Base-by-base conservation (phyloP, 768 basidiomycete species). In the Mycena olivaceomarginata region DNA sequence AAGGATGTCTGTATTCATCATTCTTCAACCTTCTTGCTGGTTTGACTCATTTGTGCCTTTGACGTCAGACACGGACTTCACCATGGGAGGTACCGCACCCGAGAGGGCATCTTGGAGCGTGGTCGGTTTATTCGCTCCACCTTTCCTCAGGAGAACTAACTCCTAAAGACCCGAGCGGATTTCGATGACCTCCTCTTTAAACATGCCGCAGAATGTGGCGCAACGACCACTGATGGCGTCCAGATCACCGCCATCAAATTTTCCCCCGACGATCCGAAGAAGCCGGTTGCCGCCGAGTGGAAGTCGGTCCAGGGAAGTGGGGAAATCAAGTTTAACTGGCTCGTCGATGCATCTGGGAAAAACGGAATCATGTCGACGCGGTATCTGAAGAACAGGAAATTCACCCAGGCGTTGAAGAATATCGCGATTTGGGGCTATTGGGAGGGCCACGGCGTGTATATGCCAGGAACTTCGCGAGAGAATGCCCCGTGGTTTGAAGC, bases 391-490 rank as follows among this genome's bases (percentile, higher is more conserved):
- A 92, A 92, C 77, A 81, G 43, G 43, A 45, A 45, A 45, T 45
- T 45, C 43, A 93, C 90, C 51, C 85, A 89, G 57, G 86, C 87
- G 3, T 81, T 94, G 64, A 88, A 86, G 75, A 94, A 94, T 73
- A 87, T 93, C 18, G 93, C 93, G 3, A 84, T 89, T 37, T 94
- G 93, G 94, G 93, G 92, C 4, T 94, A 94, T 77, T 94, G 93
- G 93, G 86, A 81, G 45, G 90, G 87, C 4, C 85, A 87, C 10
- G 85, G 85, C 6, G 86, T 84, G 72, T 93, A 91, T 78, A 85
- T 83, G 2, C 72, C 77, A 25, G 87, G 87, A 11, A 89, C 89
- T 0, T 67, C 75, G 20, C 85, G 89, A 39, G 87, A 89, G 77
- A 88, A 89, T 46, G 86, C 91, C 1, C 88, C 89, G 12, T 89